Conservation (phyloP, 2,329 filamentous ascomycete species). For the Fusarium sp. region DNA sequence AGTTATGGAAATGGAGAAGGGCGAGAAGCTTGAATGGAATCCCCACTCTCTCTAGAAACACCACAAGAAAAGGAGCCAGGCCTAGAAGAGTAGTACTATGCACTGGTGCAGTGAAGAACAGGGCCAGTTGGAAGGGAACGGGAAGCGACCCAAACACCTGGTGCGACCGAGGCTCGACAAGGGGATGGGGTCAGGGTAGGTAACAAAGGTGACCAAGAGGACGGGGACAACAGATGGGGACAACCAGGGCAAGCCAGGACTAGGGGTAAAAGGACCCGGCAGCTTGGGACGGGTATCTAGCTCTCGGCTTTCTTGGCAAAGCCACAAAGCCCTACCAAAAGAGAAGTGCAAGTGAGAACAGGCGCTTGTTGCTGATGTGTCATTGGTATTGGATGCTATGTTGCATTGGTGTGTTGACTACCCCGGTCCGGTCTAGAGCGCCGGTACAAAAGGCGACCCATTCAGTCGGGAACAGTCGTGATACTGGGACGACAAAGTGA, state of each 20-base stretch:
- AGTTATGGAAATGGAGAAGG: conserved; percentile 38
- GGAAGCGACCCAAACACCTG: conserved; percentile 29
- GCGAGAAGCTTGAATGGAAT: conserved; percentile 35
- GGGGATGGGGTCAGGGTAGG: conserved; percentile 29
- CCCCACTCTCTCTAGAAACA: conserved; percentile 34
- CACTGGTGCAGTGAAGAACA: conserved; percentile 1
- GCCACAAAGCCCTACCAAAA: conserved; percentile 39
- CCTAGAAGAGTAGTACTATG: conserved; percentile 4
- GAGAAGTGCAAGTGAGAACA: conserved; percentile 23
- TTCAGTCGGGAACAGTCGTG: conserved; percentile 29
- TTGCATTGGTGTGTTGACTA: conserved; percentile 20
- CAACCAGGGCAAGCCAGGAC: not conserved
- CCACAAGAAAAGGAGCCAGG: conserved; percentile 25
- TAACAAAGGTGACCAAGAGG: conserved; percentile 18
- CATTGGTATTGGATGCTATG: conserved; percentile 23
- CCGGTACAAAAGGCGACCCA: conserved; percentile 35
- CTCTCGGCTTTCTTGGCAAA: conserved; percentile 39
- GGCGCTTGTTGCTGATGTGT: conserved; percentile 21
- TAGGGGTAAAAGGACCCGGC: conserved; percentile 39
- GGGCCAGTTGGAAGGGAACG: conserved; percentile 7
- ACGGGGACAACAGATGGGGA: conserved; percentile 1
- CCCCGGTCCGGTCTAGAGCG: conserved; percentile 29
- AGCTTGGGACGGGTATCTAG: conserved; percentile 47
- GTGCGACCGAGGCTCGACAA: conserved; percentile 33
- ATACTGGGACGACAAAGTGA: conserved; percentile 11